Evolutionary conservation across 805 yeast genomes (phyloP), one percentile per base, ranked within the genome.

Genomic region (Candida nonsorbophila): DNA sequence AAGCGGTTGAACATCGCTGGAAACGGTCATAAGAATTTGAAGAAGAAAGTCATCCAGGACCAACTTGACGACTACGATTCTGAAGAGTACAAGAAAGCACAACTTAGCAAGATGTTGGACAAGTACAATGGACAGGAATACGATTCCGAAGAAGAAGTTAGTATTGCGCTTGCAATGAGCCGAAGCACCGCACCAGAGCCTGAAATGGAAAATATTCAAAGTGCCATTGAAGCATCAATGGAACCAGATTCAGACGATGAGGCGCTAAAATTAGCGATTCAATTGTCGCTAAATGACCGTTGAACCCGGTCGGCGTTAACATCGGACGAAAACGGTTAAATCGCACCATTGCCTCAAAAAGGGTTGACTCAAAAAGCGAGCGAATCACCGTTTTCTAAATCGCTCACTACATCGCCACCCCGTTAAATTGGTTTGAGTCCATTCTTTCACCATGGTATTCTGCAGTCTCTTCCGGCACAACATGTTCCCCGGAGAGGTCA

Each of bases 121-220:
- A 70, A 63, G 46, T 73, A 60, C 42, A 73, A 73, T 41, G 79
- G 79, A 2, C 45, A 46, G 11, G 45, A 46, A 3, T 42, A 45
- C 10, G 41, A 37, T 13, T 49, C 45, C 4, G 67, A 62, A 29
- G 63, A 63, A 5, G 72, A 65, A 32, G 38, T 62, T 16, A 51
- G 57, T 15, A 43, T 65, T 41, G 73, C 72, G 1, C 30, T 69
- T 25, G 73, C 74, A 4, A 34, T 70, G 38, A 57, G 63, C 29
- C 43, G 49, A 39, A 56, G 62, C 32, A 34, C 37, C 14, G 27
- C 28, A 11, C 20, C n/a, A n/a, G n/a, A n/a, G n/a, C n/a, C n/a
- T n/a, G n/a, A n/a, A n/a, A n/a, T n/a, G n/a, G n/a, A n/a, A n/a
- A n/a, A n/a, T n/a, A n/a, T n/a, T n/a, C n/a, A n/a, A n/a, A n/a